These are phyloP conservation scores for Ajuga reptans DNA, from an alignment of 305 asterid genomes.

Conservation along the genomic window DNA sequence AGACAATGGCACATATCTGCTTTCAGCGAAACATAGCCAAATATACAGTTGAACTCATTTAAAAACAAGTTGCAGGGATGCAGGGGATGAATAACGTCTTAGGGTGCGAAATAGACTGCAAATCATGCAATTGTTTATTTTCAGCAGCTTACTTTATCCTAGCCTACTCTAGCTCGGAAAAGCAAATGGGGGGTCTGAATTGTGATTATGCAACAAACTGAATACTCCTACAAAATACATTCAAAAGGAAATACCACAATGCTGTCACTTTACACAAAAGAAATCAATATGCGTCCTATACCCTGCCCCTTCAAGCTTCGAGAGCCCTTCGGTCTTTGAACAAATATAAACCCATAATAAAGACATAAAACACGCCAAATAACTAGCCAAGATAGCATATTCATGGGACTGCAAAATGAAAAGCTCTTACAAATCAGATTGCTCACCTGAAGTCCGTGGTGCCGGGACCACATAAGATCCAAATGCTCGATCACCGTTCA, in stretches of 20 bases:
- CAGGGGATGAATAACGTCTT: not conserved
- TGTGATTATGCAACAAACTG: not conserved
- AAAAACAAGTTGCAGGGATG: too few relatives aligned
- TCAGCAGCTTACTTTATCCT: not conserved
- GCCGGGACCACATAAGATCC: conserved; percentile 58
- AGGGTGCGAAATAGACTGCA: not conserved
- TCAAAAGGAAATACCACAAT: not conserved
- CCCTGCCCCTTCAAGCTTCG: not conserved
- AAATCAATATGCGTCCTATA: not conserved
- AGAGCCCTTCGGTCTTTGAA: not conserved
- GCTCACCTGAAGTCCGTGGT: conserved; percentile 57
- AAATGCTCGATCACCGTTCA: conserved; percentile 46
- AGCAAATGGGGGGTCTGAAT: not conserved
- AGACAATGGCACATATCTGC: not conserved
- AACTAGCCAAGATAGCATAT: not conserved
- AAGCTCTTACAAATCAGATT: not conserved
- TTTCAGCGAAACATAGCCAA: not conserved
- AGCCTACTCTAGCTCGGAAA: not conserved
- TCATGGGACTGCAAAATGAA: not conserved
- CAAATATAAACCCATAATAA: not conserved
- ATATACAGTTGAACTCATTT: not conserved
- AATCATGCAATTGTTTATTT: not conserved
- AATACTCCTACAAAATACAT: not conserved
- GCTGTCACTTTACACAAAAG: not conserved
- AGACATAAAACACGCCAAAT: not conserved